Conservation (phyloP, 345 rosid species). For the sweet orange (Citrus sinensis) region DNA sequence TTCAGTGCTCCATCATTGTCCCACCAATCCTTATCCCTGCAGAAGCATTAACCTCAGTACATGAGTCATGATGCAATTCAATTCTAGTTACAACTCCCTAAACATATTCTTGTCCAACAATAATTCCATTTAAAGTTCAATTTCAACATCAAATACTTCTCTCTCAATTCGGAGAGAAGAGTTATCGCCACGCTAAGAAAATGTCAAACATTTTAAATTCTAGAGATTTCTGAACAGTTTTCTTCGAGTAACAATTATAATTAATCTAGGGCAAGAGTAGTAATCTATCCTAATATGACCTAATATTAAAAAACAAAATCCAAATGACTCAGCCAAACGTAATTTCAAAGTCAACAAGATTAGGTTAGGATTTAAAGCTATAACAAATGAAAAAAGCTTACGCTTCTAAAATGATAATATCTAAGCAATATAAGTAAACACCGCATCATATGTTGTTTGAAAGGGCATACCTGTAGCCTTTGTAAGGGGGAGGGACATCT, state of each 20-base stretch:
- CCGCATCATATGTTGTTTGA: background rate
- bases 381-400: background rate
- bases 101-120: background rate
- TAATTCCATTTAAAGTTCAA: background rate
- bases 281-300: background rate
- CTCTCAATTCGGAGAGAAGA: background rate
- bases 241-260: background rate
- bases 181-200: background rate
- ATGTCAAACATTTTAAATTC: background rate
- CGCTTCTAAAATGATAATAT: too few relatives aligned
- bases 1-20: slow-evolving; percentile 97
- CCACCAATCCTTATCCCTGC: slow-evolving; percentile 95
- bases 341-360: slow-evolving; percentile 3
- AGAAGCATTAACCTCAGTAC: background rate
- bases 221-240: background rate
- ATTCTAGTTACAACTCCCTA: background rate
- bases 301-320: background rate
- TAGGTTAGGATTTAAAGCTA: background rate
- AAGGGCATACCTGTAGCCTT: slow-evolving; percentile 71
- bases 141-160: background rate
- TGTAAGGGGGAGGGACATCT: slow-evolving; percentile 67
- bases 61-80: background rate
- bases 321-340: background rate
- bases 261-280: background rate
- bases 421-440: background rate